Conservation (phyloP, 2,329 filamentous ascomycete species). For the Catunica adiposa region DNA sequence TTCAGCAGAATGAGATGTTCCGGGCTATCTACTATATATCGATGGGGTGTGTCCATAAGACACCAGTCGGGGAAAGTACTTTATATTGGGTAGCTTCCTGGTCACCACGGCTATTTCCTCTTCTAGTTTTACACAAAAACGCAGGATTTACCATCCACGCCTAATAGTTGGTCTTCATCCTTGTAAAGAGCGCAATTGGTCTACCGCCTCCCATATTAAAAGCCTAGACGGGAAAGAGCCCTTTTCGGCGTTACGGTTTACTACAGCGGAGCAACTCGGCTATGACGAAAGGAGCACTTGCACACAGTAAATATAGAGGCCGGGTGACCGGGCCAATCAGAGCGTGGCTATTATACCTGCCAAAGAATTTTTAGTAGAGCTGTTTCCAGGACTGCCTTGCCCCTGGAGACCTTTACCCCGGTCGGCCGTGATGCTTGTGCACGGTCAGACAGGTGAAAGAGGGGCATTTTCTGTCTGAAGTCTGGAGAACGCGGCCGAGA, state of each 20-base stretch:
- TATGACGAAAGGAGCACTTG: constrained; percentile 15
- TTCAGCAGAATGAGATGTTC: constrained; percentile 1
- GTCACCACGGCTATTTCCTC: constrained; percentile 2
- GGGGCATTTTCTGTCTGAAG: background rate
- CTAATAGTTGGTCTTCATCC: background rate
- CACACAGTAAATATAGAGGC: constrained; percentile 7
- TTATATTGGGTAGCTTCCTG: background rate
- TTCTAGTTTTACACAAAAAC: background rate
- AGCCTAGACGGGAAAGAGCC: constrained; percentile 8
- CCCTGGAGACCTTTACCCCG: background rate
- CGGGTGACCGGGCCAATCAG: constrained; percentile 15
- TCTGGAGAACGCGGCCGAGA: background rate
- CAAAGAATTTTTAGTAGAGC: constrained; percentile 1
- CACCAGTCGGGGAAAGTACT: background rate
- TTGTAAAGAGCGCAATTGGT: constrained; percentile 1
- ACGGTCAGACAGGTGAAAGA: background rate
- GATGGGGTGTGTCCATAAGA: background rate
- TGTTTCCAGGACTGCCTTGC: constrained; percentile 7
- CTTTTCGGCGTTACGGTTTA: constrained; percentile 15
- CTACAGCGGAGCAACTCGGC: constrained; percentile 14
- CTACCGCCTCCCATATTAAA: background rate
- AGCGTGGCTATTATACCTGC: constrained; percentile 10
- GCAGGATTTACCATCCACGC: background rate
- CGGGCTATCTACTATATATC: background rate
- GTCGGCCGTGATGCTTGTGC: background rate